Evolutionary conservation across 176 grass and related monocot species (phyloP).

Genomic region (Eragrostis curvula): DNA sequence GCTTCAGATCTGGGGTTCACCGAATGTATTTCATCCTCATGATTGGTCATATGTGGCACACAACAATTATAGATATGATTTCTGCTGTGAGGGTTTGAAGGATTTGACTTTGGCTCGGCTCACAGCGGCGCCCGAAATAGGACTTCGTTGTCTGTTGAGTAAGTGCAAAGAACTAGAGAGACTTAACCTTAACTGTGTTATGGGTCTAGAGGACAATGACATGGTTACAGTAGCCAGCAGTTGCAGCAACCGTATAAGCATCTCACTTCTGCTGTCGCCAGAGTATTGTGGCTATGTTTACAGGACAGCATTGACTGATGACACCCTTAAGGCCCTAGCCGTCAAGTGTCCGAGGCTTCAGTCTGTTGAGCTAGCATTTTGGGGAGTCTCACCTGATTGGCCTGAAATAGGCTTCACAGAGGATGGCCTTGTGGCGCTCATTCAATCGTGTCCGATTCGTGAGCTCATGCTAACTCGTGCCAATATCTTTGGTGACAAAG

Average conservation of each 20-base stretch:
- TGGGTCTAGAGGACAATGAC: conserved; percentile 43
- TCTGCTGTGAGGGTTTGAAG: conserved; percentile 53
- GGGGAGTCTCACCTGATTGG: no score
- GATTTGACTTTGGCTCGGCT: conserved; percentile 34
- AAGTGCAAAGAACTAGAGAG: conserved; percentile 59
- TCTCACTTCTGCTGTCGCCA: conserved; percentile 50
- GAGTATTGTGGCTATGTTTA: not conserved
- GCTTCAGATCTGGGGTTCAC: conserved; percentile 44
- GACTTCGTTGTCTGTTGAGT: conserved; percentile 49
- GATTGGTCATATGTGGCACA: conserved; percentile 1
- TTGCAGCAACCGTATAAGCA: conserved; percentile 57
- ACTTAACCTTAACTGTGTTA: conserved; percentile 21
- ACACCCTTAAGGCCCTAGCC: conserved; percentile 51
- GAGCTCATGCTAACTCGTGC: conserved; percentile 48
- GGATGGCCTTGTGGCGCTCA: conserved; percentile 47
- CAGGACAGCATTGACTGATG: conserved; percentile 53
- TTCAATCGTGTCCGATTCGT: conserved; percentile 55
- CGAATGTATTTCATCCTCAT: not conserved
- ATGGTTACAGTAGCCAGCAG: conserved; percentile 51
- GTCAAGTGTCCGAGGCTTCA: conserved; percentile 54
- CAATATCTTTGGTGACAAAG: conserved; percentile 43
- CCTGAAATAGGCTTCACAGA: conserved; percentile 47
- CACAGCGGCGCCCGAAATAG: conserved; percentile 4
- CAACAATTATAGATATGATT: conserved; percentile 28
- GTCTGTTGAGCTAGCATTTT: conserved; percentile 45